These are phyloP conservation scores for Aspergillus sp. DNA, from an alignment of 2,329 filamentous ascomycete genomes.

Conservation along the genomic window DNA sequence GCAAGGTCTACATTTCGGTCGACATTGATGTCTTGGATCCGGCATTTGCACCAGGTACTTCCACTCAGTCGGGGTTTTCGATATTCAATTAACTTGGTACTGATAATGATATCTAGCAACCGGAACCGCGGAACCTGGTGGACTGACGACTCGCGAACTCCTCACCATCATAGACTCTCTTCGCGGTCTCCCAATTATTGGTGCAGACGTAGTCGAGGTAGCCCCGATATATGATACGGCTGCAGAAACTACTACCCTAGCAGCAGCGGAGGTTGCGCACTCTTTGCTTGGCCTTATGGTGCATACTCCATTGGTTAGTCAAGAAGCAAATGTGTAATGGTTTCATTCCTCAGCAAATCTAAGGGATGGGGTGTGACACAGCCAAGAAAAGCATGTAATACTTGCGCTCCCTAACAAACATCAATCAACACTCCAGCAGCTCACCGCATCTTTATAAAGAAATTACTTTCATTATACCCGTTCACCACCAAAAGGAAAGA, in stretches of 20 bases:
- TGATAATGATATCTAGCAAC: conserved; percentile 38
- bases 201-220: conserved; percentile 58
- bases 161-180: conserved; percentile 55
- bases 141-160: conserved; percentile 56
- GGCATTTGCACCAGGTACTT: conserved; percentile 51
- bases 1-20: conserved; percentile 55
- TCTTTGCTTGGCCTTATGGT: conserved; percentile 48
- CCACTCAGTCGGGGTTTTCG: not conserved
- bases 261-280: conserved; percentile 55
- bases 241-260: conserved; percentile 54
- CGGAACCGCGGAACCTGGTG: conserved; percentile 56
- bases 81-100: not conserved
- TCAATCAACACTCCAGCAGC: no score
- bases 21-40: conserved; percentile 60
- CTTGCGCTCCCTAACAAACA: no score
- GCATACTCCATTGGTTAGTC: conserved; percentile 5
- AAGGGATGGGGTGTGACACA: no score
- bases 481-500: no score
- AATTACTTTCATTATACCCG: no score
- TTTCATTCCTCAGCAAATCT: not conserved
- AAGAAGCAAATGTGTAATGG: not conserved
- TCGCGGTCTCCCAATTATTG: conserved; percentile 51
- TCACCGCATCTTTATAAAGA: no score
- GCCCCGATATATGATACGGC: conserved; percentile 56
- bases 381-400: no score